Evolutionary conservation across 2,329 filamentous ascomycete species (phyloP).

Genomic region (Lojkania enalia): DNA sequence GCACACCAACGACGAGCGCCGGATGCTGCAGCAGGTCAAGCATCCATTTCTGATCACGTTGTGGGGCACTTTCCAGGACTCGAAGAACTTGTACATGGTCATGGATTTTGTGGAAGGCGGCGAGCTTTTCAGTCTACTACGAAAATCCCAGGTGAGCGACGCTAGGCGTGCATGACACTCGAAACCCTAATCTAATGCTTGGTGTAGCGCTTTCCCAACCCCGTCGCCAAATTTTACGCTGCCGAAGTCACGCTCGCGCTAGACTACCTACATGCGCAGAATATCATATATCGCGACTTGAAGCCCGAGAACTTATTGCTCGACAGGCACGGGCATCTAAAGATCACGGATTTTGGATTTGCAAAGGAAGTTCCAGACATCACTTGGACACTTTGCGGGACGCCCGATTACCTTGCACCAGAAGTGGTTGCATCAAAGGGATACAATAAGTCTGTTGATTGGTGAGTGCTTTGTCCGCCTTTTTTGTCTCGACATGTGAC

Average conservation of each 20-base stretch:
- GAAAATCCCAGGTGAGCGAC: conserved; percentile 82
- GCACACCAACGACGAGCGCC: conserved; percentile 96
- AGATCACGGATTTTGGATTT: conserved; percentile 98
- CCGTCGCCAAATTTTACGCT: conserved; percentile 98
- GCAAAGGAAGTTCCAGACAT: conserved; percentile 98
- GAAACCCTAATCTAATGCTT: conserved; percentile 14
- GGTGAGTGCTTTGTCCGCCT: conserved; percentile 62
- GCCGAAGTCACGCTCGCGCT: conserved; percentile 94
- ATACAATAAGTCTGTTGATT: conserved; percentile 99
- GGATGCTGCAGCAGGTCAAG: conserved; percentile 95
- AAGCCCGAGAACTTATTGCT: conserved; percentile 94
- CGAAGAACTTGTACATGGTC: conserved; percentile 97
- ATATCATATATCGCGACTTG: conserved; percentile 97
- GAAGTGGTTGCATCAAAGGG: conserved; percentile 99
- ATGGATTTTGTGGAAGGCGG: conserved; percentile 99
- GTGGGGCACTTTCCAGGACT: conserved; percentile 97
- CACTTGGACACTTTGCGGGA: conserved; percentile 98
- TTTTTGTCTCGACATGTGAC: conserved; percentile 4
- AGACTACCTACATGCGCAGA: conserved; percentile 90
- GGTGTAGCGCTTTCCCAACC: conserved; percentile 89
- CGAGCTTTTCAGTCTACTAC: conserved; percentile 90
- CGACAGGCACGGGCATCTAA: conserved; percentile 90
- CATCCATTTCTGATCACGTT: conserved; percentile 97
- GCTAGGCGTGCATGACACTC: background rate
- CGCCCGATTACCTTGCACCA: conserved; percentile 93